Percentiles rank a stretch among this genome's conserved stretches.
Evolutionary conservation across 208 protist genomes (phyloP).

Genomic region (Borovskyia barvae): DNA sequence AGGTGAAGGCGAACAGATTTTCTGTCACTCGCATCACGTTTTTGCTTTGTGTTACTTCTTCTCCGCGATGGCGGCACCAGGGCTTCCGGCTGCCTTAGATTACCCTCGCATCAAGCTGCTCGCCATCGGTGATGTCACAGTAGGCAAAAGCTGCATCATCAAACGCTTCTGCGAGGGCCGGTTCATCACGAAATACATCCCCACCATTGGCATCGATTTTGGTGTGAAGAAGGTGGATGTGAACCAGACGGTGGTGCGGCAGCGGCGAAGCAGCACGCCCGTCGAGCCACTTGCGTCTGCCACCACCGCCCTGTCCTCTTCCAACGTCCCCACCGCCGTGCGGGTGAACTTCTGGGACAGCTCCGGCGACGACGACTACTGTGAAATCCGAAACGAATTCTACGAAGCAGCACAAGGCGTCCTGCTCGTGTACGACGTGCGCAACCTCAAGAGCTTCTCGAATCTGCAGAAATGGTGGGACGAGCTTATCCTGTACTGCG

Average conservation of each 20-base stretch:
- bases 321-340: constrained; percentile 31
- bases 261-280: neutral
- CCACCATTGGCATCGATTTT: constrained; percentile 97
- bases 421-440: constrained; percentile 79
- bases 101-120: constrained; percentile 89
- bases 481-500: constrained; percentile 56
- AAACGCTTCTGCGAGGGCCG: constrained; percentile 96
- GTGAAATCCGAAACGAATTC: constrained; percentile 96
- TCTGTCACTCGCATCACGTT: too few relatives aligned
- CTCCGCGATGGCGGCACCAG: neutral
- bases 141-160: constrained; percentile 96
- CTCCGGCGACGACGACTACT: constrained; percentile 86
- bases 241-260: constrained; percentile 13
- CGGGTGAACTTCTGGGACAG: constrained; percentile 97
- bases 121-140: constrained; percentile 79
- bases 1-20: too few relatives aligned
- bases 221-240: constrained; percentile 91
- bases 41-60: too few relatives aligned
- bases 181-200: constrained; percentile 95
- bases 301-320: neutral
- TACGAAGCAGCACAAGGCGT: constrained; percentile 94
- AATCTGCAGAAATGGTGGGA: constrained; percentile 67
- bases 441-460: constrained; percentile 47
- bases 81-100: constrained; percentile 25
- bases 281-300: too few relatives aligned